These are phyloP conservation scores for Naegleria fowleri DNA, from an alignment of 208 protist species.

Conservation along the genomic window DNA sequence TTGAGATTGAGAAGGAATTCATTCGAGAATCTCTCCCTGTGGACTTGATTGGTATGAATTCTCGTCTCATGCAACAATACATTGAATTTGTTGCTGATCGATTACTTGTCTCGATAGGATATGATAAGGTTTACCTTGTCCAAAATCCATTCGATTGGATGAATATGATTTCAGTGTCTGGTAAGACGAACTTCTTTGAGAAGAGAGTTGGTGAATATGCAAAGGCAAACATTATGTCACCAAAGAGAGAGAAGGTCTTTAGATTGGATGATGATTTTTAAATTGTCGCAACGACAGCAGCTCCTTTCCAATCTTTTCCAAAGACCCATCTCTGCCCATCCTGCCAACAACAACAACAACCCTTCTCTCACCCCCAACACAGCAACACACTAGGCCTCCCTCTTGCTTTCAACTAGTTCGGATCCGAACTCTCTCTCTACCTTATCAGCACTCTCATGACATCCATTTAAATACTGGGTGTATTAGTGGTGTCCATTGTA, in stretches of 20 bases:
- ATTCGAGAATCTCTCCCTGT: constrained; percentile 94
- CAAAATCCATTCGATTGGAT: constrained; percentile 99
- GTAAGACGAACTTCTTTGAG: constrained; percentile 99
- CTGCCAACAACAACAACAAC: no score
- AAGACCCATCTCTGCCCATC: no score
- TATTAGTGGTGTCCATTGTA: no score
- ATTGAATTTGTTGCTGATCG: constrained; percentile 98
- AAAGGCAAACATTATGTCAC: constrained; percentile 90
- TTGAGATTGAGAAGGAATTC: constrained; percentile 93
- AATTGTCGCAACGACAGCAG: no score
- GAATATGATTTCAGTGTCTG: constrained; percentile 97
- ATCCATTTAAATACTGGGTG: no score
- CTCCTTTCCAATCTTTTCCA: no score
- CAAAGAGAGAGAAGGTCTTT: constrained; percentile 63
- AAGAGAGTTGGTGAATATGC: constrained; percentile 96
- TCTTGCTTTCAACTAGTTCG: no score
- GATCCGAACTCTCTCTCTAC: no score
- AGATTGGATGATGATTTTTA: constrained; percentile 82
- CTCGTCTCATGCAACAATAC: constrained; percentile 93
- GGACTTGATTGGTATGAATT: constrained; percentile 97
- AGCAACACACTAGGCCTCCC: no score
- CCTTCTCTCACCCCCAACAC: no score
- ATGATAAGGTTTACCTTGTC: constrained; percentile 87
- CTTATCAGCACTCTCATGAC: no score
- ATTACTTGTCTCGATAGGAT: constrained; percentile 88